phyloP scores from a whole-genome alignment of 345 rosid species.

The Turritis glabra region DNA sequence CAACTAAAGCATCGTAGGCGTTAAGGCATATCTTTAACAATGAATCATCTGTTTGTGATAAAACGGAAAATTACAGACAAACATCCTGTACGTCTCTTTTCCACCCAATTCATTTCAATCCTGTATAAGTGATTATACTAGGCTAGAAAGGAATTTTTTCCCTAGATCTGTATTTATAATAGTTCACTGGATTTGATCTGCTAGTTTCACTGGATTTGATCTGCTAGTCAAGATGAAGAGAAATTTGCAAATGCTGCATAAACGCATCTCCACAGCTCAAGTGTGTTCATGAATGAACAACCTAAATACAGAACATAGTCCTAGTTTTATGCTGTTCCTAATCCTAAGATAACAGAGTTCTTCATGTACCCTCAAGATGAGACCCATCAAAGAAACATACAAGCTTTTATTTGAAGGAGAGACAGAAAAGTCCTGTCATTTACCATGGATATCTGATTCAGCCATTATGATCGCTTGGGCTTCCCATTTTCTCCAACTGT shows the following conservation, averaged over 20 bases:
- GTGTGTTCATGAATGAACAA: background rate
- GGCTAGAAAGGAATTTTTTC: background rate
- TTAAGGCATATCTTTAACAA: background rate
- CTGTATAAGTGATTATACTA: background rate
- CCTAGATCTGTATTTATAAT: background rate
- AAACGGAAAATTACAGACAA: background rate
- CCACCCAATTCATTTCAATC: background rate
- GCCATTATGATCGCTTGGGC: slow-evolving; percentile 51
- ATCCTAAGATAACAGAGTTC: background rate
- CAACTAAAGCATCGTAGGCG: background rate
- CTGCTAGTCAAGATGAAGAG: background rate
- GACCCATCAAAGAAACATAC: slow-evolving; percentile 7
- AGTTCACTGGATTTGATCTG: background rate
- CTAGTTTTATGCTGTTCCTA: background rate
- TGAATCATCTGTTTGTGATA: background rate
- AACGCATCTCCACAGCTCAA: slow-evolving; percentile 20
- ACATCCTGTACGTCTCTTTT: background rate
- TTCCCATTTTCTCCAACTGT: slow-evolving; percentile 98
- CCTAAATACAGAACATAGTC: background rate
- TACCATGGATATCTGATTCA: slow-evolving; percentile 70
- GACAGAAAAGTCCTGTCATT: background rate
- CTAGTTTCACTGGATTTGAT: background rate
- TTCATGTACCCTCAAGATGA: background rate
- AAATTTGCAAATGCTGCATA: slow-evolving; percentile 1
- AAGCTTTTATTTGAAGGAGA: background rate